Conservation (phyloP, 2,329 filamentous ascomycete genomes). For the Apiospora malaysiana region DNA sequence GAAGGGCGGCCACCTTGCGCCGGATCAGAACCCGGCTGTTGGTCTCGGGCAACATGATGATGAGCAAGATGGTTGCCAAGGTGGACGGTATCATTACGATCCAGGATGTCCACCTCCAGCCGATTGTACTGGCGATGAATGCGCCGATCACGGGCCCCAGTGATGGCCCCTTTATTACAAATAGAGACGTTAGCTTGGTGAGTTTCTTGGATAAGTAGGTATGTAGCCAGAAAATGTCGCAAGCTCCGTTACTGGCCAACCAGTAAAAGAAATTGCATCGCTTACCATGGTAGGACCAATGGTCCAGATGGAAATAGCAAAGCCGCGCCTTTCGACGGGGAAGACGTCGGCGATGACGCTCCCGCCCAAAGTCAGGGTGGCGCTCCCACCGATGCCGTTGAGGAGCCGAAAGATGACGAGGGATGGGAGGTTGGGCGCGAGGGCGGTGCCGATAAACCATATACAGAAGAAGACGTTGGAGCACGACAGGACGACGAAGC, state of each 20-base stretch:
- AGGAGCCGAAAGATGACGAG: conserved; percentile 66
- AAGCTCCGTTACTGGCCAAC: not conserved
- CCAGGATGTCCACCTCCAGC: conserved; percentile 61
- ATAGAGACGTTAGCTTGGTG: not conserved
- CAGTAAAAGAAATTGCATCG: not conserved
- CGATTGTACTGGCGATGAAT: conserved; percentile 54
- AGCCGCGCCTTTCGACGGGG: conserved; percentile 51
- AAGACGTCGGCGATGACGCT: conserved; percentile 63
- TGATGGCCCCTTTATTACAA: not conserved
- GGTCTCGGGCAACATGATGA: conserved; percentile 52
- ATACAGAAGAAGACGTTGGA: conserved; percentile 66
- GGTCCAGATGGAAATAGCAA: conserved; percentile 57
- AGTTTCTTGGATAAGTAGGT: not conserved
- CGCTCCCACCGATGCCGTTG: conserved; percentile 63
- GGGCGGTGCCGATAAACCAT: conserved; percentile 69
- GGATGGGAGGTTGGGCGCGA: conserved; percentile 57
- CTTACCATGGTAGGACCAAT: conserved; percentile 47
- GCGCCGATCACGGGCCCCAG: conserved; percentile 42
- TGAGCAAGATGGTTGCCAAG: conserved; percentile 43
- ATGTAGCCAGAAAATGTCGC: too few species aligned
- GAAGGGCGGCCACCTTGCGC: conserved; percentile 52
- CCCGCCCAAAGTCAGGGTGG: conserved; percentile 59
- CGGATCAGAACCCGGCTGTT: conserved; percentile 57
- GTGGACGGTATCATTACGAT: conserved; percentile 54
- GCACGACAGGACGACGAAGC: conserved; percentile 58